These are phyloP conservation scores for Coemansia sp. DNA, from an alignment of 192 early-diverging fungal genomes.

Conservation along the genomic window DNA sequence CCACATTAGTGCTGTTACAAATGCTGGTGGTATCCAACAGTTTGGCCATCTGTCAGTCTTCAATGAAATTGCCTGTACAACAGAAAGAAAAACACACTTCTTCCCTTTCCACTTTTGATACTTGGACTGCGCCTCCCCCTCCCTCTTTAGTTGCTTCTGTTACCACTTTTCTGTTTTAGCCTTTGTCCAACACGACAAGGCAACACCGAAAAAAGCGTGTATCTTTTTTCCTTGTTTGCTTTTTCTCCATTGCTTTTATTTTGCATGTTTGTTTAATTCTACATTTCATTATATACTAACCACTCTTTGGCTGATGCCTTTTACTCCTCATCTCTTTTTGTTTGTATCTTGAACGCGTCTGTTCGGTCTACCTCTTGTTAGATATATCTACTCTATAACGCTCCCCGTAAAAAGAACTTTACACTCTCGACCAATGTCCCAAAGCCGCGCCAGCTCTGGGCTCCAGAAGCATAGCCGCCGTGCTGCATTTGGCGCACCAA, in stretches of 20 bases:
- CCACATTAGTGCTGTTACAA: too few species aligned
- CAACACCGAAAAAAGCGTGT: conserved; percentile 1
- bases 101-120: too few species aligned
- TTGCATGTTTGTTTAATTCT: background rate
- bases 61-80: too few species aligned
- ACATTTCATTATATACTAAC: conserved; percentile 8
- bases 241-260: background rate
- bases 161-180: background rate
- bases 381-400: background rate
- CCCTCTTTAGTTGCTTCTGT: background rate
- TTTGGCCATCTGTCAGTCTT: too few species aligned
- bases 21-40: too few species aligned
- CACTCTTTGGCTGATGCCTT: background rate
- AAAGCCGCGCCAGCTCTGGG: conserved; percentile 10
- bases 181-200: background rate
- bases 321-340: background rate
- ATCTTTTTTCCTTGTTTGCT: background rate
- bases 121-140: background rate
- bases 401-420: background rate
- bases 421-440: background rate
- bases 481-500: background rate
- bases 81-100: too few species aligned
- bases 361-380: background rate
- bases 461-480: background rate
- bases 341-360: conserved; percentile 1